phyloP scores from a whole-genome alignment of 495 filamentous ascomycete genomes.

The Achaetomiella virescens region DNA sequence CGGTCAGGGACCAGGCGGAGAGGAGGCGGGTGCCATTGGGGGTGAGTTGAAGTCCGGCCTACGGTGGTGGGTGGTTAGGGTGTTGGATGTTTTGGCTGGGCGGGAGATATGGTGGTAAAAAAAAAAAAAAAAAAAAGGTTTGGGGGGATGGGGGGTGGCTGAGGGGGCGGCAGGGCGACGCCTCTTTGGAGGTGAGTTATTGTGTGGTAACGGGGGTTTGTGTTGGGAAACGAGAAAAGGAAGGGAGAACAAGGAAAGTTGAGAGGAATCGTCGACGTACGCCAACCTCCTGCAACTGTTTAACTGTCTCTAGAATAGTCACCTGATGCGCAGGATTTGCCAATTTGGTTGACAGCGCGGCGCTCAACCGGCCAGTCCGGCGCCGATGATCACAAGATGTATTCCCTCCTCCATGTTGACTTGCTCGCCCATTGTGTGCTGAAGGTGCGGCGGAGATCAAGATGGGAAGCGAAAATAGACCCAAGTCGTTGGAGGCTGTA shows the following conservation, averaged over 20 bases:
- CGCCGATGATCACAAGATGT: conserved; percentile 48
- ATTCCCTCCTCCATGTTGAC: conserved; percentile 9
- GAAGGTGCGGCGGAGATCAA: not conserved
- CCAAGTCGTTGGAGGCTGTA: too few relatives aligned
- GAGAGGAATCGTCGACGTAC: conserved; percentile 33
- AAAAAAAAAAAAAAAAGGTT: too few relatives aligned
- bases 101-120: not conserved
- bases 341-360: conserved; percentile 49
- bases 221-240: conserved; percentile 2
- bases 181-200: too few relatives aligned
- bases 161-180: too few relatives aligned
- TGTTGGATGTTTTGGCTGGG: not conserved
- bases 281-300: conserved; percentile 35
- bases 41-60: conserved; percentile 49
- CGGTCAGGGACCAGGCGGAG: conserved; percentile 44
- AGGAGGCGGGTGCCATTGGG: conserved; percentile 50
- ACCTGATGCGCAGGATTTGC: conserved; percentile 46
- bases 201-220: not conserved
- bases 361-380: conserved; percentile 50
- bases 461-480: not conserved
- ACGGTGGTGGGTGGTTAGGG: not conserved
- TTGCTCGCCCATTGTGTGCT: not conserved
- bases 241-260: too few relatives aligned
- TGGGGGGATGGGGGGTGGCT: not conserved
- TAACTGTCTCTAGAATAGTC: conserved; percentile 46